phyloP scores from a whole-genome alignment of 192 early-diverging fungal genomes.

The Fimicolochytrium jonesii region DNA sequence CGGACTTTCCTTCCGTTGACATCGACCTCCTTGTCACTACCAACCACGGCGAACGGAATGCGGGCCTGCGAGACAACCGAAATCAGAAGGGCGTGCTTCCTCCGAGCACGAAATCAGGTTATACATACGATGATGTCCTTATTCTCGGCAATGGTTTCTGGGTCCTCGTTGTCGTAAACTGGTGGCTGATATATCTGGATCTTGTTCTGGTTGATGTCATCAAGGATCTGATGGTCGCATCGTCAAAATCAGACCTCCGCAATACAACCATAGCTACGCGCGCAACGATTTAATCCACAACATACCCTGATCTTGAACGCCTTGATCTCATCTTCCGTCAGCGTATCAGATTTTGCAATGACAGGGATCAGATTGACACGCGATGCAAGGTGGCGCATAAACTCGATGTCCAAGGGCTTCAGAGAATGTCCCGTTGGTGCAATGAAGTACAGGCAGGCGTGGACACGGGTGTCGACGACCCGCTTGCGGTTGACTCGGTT shows the following conservation, averaged over 20 bases:
- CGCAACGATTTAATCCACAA: background rate
- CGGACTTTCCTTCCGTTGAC: constrained; percentile 52
- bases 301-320: constrained; percentile 73
- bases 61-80: constrained; percentile 21
- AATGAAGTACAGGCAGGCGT: constrained; percentile 97
- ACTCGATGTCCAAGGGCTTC: constrained; percentile 91
- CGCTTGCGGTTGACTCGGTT: constrained; percentile 60
- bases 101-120: background rate
- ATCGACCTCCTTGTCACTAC: constrained; percentile 54
- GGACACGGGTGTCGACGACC: constrained; percentile 71
- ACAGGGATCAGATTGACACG: constrained; percentile 98
- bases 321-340: constrained; percentile 90
- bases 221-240: constrained; percentile 60
- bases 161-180: constrained; percentile 88
- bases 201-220: constrained; percentile 88
- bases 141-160: constrained; percentile 96
- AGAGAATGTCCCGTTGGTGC: constrained; percentile 90
- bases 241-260: background rate
- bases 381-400: constrained; percentile 92
- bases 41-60: constrained; percentile 61
- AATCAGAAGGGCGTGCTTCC: background rate
- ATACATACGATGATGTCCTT: constrained; percentile 74
- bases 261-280: too few species aligned
- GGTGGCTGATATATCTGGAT: constrained; percentile 97
- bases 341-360: constrained; percentile 97